Base-by-base conservation (phyloP, 176 grass and related monocot genomes). In the Neostapfia colusana region DNA sequence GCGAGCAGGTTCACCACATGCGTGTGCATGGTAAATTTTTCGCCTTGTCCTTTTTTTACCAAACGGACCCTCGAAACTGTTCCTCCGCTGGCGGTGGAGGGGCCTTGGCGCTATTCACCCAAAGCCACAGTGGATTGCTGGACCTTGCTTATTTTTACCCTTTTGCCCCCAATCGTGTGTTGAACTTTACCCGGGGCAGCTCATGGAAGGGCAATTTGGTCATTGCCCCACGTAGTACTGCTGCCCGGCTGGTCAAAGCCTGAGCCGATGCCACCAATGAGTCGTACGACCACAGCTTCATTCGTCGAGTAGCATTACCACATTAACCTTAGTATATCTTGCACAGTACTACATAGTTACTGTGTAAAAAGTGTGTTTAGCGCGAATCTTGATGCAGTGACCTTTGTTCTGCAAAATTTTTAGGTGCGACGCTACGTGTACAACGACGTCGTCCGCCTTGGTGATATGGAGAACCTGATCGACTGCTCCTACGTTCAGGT, bases 401-500 rank as follows among this genome's bases (percentile, higher is more conserved):
- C 0, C 15, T 39, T 49, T 17, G 1, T 4, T 23, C 9, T 3
- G 2, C 17, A 17, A 17, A 17, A 61, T 36, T 58, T 60, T 66
- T 86, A 96, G 93, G 93, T 96, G 78, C 66, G 93, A 18, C 84
- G 93, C 41, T 96, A 96, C 78, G 93, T 96, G 77, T 96, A 96
- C 89, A 89, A 96, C 73, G 93, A 96, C 61, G 93, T 96, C 31
- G 93, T 96, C 67, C 84, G 93, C 45, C 88, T 96, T n/a, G 89
- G 84, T 3, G 93, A 96, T 81, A 85, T 96, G 5, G 89, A 92
- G 83, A 96, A 92, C 75, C 93, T 96, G 38, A 92, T 96, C 5
- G 89, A 96, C 79, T 96, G 93, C 82, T 92, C 93, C 44, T 92
- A 85, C n/a, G 93, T 96, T 54, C 93, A 96, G 93, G 93, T 96